Evolutionary conservation across 352 stramenopile genomes (phyloP).

Genomic region (Phytophthora multivora): DNA sequence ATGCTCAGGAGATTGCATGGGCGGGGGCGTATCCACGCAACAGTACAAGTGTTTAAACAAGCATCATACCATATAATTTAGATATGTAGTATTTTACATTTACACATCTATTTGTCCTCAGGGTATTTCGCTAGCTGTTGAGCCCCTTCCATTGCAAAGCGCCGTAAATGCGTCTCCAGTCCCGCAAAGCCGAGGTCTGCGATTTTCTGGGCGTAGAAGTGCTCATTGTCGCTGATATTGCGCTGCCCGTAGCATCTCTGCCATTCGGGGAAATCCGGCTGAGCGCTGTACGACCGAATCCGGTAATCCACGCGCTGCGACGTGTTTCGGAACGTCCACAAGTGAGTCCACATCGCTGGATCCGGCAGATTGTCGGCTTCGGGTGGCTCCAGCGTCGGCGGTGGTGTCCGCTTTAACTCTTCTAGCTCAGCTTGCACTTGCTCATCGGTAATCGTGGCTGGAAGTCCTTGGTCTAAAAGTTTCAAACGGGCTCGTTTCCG

Average conservation of each 20-base stretch:
- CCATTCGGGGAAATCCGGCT: slow-evolving; percentile 38
- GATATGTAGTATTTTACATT: no score
- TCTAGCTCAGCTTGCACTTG: slow-evolving; percentile 23
- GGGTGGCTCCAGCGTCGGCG: slow-evolving; percentile 20
- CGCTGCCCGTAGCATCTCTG: slow-evolving; percentile 66
- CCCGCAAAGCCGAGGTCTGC: slow-evolving; percentile 31
- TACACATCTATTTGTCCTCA: no score
- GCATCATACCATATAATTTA: no score
- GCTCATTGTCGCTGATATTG: slow-evolving; percentile 29
- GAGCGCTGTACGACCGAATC: slow-evolving; percentile 57
- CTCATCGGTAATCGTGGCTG: slow-evolving; percentile 5
- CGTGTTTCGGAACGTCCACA: slow-evolving; percentile 60
- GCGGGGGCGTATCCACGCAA: slow-evolving; percentile 6
- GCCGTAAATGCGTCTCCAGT: slow-evolving; percentile 35
- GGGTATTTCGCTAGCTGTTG: slow-evolving; percentile 13
- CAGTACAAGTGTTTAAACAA: slow-evolving; percentile 5
- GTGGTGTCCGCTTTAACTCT: slow-evolving; percentile 15
- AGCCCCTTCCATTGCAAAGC: slow-evolving; percentile 39
- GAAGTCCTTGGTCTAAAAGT: slow-evolving; percentile 10
- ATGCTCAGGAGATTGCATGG: slow-evolving; percentile 16
- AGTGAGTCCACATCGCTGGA: slow-evolving; percentile 67
- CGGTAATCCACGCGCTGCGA: slow-evolving; percentile 41
- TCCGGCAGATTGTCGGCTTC: slow-evolving; percentile 38
- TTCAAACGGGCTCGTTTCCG: slow-evolving; percentile 25
- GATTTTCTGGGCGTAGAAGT: slow-evolving; percentile 41